Conservation (phyloP, 495 filamentous ascomycete species). For the Tetracladium marchalianum region DNA sequence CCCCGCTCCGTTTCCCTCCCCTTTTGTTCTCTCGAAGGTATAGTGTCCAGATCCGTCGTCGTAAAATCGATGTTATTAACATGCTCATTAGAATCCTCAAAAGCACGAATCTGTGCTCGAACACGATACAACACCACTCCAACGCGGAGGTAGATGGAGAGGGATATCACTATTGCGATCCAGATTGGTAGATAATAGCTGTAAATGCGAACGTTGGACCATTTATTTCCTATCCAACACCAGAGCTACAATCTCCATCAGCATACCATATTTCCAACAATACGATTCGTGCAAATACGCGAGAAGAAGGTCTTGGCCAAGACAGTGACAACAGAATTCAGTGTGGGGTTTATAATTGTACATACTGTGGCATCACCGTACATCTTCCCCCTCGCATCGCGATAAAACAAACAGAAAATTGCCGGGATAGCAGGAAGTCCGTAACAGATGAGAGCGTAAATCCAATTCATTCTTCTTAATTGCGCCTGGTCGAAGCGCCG, state of each 20-base stretch:
- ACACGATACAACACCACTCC: slow-evolving; percentile 38
- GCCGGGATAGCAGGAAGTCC: slow-evolving; percentile 64
- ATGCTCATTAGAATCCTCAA: slow-evolving; percentile 17
- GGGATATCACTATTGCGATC: slow-evolving; percentile 60
- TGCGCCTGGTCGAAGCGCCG: slow-evolving; percentile 53
- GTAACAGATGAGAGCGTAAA: slow-evolving; percentile 64
- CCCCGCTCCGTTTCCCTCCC: too few species aligned
- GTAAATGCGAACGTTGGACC: slow-evolving; percentile 64
- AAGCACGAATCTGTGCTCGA: slow-evolving; percentile 41
- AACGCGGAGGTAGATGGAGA: slow-evolving; percentile 62
- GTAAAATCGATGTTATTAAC: neutral
- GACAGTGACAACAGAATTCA: neutral
- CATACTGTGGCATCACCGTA: slow-evolving; percentile 63
- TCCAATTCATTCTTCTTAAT: slow-evolving; percentile 56
- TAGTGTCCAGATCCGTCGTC: neutral
- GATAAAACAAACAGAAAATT: slow-evolving; percentile 53
- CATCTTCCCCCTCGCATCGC: slow-evolving; percentile 34
- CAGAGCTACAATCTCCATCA: slow-evolving; percentile 42
- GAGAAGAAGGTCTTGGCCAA: too few species aligned
- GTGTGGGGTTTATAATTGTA: neutral
- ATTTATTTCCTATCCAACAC: slow-evolving; percentile 71
- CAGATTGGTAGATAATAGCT: slow-evolving; percentile 81
- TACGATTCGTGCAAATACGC: neutral
- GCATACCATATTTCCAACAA: neutral
- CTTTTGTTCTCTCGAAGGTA: neutral